Evolutionary conservation across 1,284 basidiomycete species (phyloP).

Genomic region (Boletellus sp.): DNA sequence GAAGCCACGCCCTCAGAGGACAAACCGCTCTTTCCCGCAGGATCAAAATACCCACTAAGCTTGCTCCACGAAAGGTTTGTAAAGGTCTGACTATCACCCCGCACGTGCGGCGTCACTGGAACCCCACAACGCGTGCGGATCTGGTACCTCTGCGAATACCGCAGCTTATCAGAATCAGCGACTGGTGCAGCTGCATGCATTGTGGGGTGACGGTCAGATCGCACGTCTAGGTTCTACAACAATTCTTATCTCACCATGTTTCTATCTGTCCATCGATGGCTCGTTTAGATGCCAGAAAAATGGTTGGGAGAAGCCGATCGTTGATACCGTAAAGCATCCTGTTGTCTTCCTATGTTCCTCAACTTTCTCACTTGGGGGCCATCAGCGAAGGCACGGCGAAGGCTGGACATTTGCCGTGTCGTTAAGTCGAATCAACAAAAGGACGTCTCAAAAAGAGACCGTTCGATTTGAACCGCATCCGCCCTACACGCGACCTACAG

Average conservation of each 20-base stretch:
- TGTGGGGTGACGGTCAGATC: slow-evolving; percentile 2
- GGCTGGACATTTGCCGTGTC: slow-evolving; percentile 63
- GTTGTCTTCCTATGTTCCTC: neutral
- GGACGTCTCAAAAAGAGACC: slow-evolving; percentile 63
- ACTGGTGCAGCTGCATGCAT: neutral
- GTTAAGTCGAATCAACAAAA: slow-evolving; percentile 64
- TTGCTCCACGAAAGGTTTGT: slow-evolving; percentile 71
- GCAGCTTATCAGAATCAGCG: neutral
- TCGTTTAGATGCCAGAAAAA: slow-evolving; percentile 72
- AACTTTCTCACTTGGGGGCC: slow-evolving; percentile 4
- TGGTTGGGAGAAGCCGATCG: slow-evolving; percentile 77
- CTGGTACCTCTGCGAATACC: neutral
- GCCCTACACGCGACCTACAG: slow-evolving; percentile 56
- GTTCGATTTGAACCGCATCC: slow-evolving; percentile 75
- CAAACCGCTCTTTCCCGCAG: slow-evolving; percentile 71
- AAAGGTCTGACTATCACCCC: neutral
- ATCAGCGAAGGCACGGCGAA: slow-evolving; percentile 44
- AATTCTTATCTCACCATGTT: neutral
- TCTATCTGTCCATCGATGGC: neutral
- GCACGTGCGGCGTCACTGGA: neutral
- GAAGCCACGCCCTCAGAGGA: slow-evolving; percentile 18
- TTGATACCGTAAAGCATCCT: slow-evolving; percentile 59
- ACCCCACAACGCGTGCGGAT: slow-evolving; percentile 1
- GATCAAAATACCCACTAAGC: slow-evolving; percentile 77
- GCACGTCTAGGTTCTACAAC: neutral